These are phyloP conservation scores for Colletotrichum eremochloae DNA, from an alignment of 2,329 filamentous ascomycete genomes.

Conservation along the genomic window DNA sequence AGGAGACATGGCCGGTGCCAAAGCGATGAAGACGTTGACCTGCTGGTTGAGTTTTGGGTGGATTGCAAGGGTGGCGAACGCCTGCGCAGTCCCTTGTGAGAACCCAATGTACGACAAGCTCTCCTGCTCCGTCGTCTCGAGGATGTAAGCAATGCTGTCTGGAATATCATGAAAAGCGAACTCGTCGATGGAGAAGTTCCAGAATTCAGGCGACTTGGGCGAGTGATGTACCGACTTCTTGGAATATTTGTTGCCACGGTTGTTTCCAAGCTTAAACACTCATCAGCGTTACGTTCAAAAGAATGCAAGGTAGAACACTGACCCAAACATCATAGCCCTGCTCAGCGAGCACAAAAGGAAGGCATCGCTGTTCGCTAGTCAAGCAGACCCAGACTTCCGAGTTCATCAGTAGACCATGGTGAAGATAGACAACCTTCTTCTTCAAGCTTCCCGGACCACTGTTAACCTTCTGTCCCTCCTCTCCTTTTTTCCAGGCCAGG, in stretches of 20 bases:
- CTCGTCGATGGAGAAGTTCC: constrained; percentile 98
- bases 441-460: constrained; percentile 73
- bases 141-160: constrained; percentile 91
- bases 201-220: constrained; percentile 83
- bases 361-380: constrained; percentile 85
- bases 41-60: constrained; percentile 93
- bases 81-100: constrained; percentile 96
- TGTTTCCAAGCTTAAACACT: constrained; percentile 82
- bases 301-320: constrained; percentile 49
- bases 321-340: constrained; percentile 96
- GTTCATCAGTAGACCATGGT: constrained; percentile 98
- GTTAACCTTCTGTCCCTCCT: constrained; percentile 85
- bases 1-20: constrained; percentile 96
- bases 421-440: constrained; percentile 93
- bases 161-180: constrained; percentile 99
- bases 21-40: constrained; percentile 94
- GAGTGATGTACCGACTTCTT: constrained; percentile 88
- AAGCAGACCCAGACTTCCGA: constrained; percentile 98
- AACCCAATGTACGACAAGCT: constrained; percentile 97
- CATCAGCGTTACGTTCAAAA: constrained; percentile 44
- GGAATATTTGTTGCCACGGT: constrained; percentile 98
- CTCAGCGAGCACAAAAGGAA: constrained; percentile 91
- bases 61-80: constrained; percentile 92
- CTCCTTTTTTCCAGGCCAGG: constrained; percentile 84
- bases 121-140: constrained; percentile 83